Conservation (phyloP, 2,329 filamentous ascomycete genomes). For the Aspergillus texensis region DNA sequence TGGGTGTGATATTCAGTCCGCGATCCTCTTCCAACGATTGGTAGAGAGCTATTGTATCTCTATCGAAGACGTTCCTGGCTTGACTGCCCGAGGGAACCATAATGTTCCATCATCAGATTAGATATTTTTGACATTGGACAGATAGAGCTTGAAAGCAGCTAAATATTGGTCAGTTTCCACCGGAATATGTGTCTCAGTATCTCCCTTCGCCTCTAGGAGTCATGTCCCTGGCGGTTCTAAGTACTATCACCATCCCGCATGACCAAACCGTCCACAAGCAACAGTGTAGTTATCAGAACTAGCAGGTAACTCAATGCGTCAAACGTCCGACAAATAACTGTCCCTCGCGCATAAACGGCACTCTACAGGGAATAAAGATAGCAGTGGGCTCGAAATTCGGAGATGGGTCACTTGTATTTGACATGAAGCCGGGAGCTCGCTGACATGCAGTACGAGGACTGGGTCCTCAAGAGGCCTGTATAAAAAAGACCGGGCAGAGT, state of each 20-base stretch:
- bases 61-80: background rate
- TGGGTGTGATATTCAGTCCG: background rate
- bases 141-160: background rate
- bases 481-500: background rate
- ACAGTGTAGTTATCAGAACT: background rate
- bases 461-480: background rate
- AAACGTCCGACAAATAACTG: background rate
- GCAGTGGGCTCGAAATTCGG: background rate
- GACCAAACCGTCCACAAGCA: background rate
- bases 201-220: background rate
- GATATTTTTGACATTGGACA: conserved; percentile 1
- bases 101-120: background rate
- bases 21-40: background rate
- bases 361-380: background rate
- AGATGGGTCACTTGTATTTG: background rate
- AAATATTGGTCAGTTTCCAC: conserved; percentile 1
- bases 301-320: background rate
- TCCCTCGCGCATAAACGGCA: background rate
- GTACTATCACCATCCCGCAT: background rate
- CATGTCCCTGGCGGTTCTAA: background rate
- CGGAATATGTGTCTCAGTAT: background rate
- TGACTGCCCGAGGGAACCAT: background rate
- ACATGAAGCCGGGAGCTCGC: background rate
- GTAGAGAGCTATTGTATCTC: background rate
- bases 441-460: background rate